phyloP scores from a whole-genome alignment of 441 rosid species.

The Erodium texanum region DNA sequence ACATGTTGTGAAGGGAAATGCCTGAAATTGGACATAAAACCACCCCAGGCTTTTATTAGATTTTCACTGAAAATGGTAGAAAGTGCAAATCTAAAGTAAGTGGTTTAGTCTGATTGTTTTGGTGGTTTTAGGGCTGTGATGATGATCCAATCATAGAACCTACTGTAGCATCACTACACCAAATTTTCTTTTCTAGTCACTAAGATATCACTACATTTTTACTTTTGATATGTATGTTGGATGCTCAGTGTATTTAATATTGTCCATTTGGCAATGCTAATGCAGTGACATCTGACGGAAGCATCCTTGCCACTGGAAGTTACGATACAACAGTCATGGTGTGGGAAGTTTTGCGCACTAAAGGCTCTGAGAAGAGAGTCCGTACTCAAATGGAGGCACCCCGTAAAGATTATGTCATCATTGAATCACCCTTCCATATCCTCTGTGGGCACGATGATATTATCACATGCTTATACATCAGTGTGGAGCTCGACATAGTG shows the following conservation, averaged over 20 bases:
- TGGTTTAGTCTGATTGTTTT: not conserved
- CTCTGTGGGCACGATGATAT: conserved; percentile 95
- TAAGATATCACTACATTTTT: too few relatives aligned
- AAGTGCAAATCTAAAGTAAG: not conserved
- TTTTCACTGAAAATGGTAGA: not conserved
- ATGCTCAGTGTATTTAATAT: conserved; percentile 7
- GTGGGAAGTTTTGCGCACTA: conserved; percentile 67
- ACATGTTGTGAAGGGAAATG: not conserved
- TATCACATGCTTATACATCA: conserved; percentile 77
- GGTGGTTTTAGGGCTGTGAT: not conserved
- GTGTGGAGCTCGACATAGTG: conserved; percentile 88
- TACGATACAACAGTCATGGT: conserved; percentile 97
- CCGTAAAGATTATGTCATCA: conserved; percentile 63
- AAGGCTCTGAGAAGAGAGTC: conserved; percentile 57
- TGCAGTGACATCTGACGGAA: conserved; percentile 86
- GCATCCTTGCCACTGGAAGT: conserved; percentile 94
- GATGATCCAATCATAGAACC: too few relatives aligned
- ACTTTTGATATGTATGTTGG: conserved; percentile 5
- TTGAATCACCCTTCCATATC: conserved; percentile 89
- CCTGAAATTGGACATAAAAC: not conserved
- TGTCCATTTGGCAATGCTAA: conserved; percentile 19
- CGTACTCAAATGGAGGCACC: conserved; percentile 43
- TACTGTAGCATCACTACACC: too few relatives aligned
- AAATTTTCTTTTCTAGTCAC: too few relatives aligned
- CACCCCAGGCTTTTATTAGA: not conserved